A percentile compares a stretch with the other conserved stretches of the same genome.
Evolutionary conservation across 2,329 filamentous ascomycete genomes (phyloP).

Genomic region (Aureobasidium sp.): DNA sequence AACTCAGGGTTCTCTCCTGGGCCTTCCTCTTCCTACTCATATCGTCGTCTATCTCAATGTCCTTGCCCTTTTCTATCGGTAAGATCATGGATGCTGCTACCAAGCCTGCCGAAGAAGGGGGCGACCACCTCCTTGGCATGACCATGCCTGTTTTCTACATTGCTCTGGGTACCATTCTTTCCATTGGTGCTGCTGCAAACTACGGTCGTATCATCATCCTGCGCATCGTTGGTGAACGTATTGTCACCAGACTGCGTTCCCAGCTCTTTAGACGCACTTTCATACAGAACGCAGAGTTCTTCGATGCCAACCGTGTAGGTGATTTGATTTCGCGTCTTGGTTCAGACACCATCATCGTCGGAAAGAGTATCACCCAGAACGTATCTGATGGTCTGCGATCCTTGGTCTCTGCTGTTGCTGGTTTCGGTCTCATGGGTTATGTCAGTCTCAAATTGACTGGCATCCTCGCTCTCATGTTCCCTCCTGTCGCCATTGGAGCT

Average conservation of each 20-base stretch:
- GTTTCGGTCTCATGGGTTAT: constrained; percentile 88
- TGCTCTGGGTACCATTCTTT: constrained; percentile 63
- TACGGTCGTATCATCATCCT: constrained; percentile 91
- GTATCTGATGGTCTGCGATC: constrained; percentile 91
- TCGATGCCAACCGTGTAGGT: constrained; percentile 93
- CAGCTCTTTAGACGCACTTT: constrained; percentile 88
- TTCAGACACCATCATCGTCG: constrained; percentile 94
- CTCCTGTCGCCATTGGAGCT: constrained; percentile 80
- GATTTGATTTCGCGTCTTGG: constrained; percentile 92
- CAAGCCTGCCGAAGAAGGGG: constrained; percentile 54
- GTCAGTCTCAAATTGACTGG: constrained; percentile 85
- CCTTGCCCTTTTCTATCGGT: constrained; percentile 91
- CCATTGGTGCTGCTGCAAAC: constrained; percentile 79
- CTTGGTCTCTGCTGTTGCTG: constrained; percentile 80
- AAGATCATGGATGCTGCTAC: constrained; percentile 91
- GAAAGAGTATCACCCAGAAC: constrained; percentile 97
- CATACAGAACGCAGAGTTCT: constrained; percentile 95
- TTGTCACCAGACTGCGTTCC: constrained; percentile 81
- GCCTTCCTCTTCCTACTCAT: constrained; percentile 82
- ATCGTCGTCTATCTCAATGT: constrained; percentile 90
- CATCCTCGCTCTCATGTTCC: constrained; percentile 77
- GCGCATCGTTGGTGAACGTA: constrained; percentile 87
- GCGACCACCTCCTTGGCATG: constrained; percentile 73
- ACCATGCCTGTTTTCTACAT: constrained; percentile 82
- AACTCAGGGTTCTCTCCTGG: constrained; percentile 66